These are phyloP conservation scores for Rhizopus microsporus DNA, from an alignment of 371 early-diverging fungal genomes.

Conservation along the genomic window DNA sequence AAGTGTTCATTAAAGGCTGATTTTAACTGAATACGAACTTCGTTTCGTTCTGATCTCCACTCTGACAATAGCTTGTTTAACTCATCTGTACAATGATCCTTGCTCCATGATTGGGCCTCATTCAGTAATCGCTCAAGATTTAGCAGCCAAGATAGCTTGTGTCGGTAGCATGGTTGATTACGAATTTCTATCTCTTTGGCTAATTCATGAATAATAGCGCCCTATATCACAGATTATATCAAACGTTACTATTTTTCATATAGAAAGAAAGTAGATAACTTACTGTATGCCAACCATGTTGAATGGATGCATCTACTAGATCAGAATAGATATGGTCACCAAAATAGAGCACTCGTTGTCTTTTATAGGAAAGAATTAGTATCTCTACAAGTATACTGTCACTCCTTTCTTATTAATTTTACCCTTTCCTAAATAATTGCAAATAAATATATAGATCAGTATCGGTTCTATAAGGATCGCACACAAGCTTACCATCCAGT, in stretches of 20 bases:
- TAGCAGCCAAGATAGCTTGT: constrained; percentile 54
- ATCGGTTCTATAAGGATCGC: not conserved
- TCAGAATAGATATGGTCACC: constrained; percentile 74
- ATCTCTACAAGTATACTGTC: constrained; percentile 6
- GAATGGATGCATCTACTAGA: constrained; percentile 61
- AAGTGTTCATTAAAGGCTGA: constrained; percentile 61
- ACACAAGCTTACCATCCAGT: constrained; percentile 57
- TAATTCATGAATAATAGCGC: constrained; percentile 68
- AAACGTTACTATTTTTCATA: not conserved
- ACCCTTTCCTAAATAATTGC: not conserved
- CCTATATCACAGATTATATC: constrained; percentile 18
- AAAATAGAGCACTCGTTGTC: constrained; percentile 66
- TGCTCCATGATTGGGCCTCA: constrained; percentile 52
- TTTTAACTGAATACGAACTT: constrained; percentile 47
- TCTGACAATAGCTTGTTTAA: constrained; percentile 44
- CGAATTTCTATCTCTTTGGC: constrained; percentile 57
- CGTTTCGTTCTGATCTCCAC: constrained; percentile 53
- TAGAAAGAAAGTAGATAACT: not conserved
- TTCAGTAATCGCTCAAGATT: constrained; percentile 58
- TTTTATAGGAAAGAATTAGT: constrained; percentile 6
- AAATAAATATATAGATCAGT: not conserved
- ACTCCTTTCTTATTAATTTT: constrained; percentile 2
- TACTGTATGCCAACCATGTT: constrained; percentile 71
- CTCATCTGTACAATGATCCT: constrained; percentile 28
- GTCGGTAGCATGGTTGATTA: constrained; percentile 54